These are phyloP conservation scores for Rhizodiscina lignyota DNA, from an alignment of 495 filamentous ascomycete genomes.

Conservation along the genomic window DNA sequence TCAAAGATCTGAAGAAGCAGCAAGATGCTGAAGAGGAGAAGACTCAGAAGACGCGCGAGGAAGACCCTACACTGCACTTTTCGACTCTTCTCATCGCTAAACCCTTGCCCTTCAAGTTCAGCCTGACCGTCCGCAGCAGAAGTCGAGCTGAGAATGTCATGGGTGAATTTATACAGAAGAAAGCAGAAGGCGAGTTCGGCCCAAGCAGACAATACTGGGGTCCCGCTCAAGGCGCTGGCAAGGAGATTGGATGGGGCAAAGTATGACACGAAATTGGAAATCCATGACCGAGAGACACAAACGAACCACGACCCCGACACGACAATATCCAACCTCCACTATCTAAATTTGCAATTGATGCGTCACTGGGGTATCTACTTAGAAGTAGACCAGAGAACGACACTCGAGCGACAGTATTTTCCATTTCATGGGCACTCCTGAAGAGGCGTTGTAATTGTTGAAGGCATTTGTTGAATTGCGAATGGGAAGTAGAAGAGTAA, in stretches of 20 bases:
- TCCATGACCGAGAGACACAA: no score
- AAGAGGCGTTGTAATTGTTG: no score
- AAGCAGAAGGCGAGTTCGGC: conserved; percentile 12
- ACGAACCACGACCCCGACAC: no score
- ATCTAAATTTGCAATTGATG: no score
- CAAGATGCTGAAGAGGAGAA: neutral
- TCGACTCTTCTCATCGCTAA: conserved; percentile 20
- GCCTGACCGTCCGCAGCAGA: conserved; percentile 8
- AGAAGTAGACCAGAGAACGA: no score
- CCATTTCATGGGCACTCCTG: no score
- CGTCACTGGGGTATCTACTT: no score
- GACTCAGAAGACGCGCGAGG: conserved; percentile 2
- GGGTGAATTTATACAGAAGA: conserved; percentile 9
- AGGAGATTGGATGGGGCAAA: conserved; percentile 16
- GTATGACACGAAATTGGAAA: no score
- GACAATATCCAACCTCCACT: no score
- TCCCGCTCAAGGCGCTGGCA: conserved; percentile 8
- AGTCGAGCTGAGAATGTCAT: conserved; percentile 10
- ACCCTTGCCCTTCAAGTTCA: conserved; percentile 18
- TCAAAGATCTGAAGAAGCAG: conserved; percentile 25
- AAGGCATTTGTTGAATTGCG: no score
- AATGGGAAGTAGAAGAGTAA: no score
- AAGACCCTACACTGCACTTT: conserved; percentile 18
- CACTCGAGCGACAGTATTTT: no score
- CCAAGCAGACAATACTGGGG: conserved; percentile 13